phyloP scores from a whole-genome alignment of 2,329 filamentous ascomycete genomes.

The Ophiostoma australiae region DNA sequence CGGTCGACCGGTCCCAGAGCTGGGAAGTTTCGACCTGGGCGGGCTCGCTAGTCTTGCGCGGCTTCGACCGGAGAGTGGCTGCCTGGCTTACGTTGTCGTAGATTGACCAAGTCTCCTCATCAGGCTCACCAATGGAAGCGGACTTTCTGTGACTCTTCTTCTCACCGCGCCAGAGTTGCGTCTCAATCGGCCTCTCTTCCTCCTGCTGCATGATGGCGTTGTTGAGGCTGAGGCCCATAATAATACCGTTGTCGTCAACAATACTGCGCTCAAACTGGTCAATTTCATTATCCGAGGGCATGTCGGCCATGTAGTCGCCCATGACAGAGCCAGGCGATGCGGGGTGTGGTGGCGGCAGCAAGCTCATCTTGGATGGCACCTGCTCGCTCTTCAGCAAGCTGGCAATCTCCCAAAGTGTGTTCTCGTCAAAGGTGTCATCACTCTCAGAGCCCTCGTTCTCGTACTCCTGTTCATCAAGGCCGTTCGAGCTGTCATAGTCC shows the following conservation, averaged over 20 bases:
- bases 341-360: constrained; percentile 38
- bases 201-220: constrained; percentile 24
- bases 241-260: constrained; percentile 27
- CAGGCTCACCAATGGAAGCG: constrained; percentile 33
- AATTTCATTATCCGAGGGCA: constrained; percentile 33
- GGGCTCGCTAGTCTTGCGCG: constrained; percentile 29
- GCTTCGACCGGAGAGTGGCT: constrained; percentile 32
- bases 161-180: constrained; percentile 19
- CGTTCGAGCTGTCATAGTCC: constrained; percentile 32
- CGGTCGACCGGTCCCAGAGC: constrained; percentile 23
- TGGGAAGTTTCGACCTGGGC: constrained; percentile 32
- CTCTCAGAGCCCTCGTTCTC: constrained; percentile 34
- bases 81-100: constrained; percentile 32
- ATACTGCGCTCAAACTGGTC: constrained; percentile 29
- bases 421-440: constrained; percentile 56
- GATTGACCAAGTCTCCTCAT: constrained; percentile 36
- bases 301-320: constrained; percentile 36
- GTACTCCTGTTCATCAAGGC: constrained; percentile 37
- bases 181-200: constrained; percentile 4
- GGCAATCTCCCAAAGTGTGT: constrained; percentile 60
- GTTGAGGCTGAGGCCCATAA: constrained; percentile 34
- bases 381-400: constrained; percentile 50
- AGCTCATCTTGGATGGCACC: constrained; percentile 49
- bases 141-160: constrained; percentile 21
- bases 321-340: constrained; percentile 30